Conservation (phyloP, 2,329 filamentous ascomycete genomes). For the Penicillium sp. region DNA sequence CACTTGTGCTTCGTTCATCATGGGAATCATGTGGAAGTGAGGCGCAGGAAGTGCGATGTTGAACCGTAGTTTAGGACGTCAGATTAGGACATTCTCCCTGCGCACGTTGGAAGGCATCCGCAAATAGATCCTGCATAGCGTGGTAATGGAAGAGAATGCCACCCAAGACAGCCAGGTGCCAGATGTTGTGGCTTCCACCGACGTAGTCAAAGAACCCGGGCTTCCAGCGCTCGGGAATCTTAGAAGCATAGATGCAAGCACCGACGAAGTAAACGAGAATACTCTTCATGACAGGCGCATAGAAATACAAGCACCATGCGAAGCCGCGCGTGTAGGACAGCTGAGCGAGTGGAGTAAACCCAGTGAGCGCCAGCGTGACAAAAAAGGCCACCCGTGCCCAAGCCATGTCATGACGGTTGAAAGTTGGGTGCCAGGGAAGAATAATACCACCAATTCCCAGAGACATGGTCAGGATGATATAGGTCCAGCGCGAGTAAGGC, state of each 20-base stretch:
- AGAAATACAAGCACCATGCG: constrained; percentile 82
- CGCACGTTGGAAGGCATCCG: constrained; percentile 65
- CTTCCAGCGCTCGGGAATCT: constrained; percentile 86
- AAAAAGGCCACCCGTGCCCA: constrained; percentile 92
- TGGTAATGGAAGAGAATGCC: constrained; percentile 96
- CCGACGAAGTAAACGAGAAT: constrained; percentile 79
- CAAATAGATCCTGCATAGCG: constrained; percentile 94
- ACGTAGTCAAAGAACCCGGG: constrained; percentile 94
- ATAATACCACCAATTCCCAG: constrained; percentile 84
- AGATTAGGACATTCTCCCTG: constrained; percentile 43
- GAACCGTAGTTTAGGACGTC: constrained; percentile 15
- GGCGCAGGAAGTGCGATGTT: constrained; percentile 3
- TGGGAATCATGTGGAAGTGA: constrained; percentile 11
- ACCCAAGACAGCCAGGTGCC: constrained; percentile 89
- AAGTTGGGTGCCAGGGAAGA: constrained; percentile 90
- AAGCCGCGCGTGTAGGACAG: constrained; percentile 69
- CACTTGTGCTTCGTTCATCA: constrained; percentile 5
- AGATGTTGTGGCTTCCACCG: constrained; percentile 93
- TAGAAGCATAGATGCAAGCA: constrained; percentile 81
- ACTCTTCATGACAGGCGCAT: constrained; percentile 78
- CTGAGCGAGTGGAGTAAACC: constrained; percentile 82
- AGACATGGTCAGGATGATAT: constrained; percentile 73
- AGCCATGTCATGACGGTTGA: constrained; percentile 87
- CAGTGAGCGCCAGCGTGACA: constrained; percentile 76
- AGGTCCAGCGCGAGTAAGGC: constrained; percentile 74